phyloP scores from a whole-genome alignment of 1,284 basidiomycete genomes.

The Cryptococcus sp. region DNA sequence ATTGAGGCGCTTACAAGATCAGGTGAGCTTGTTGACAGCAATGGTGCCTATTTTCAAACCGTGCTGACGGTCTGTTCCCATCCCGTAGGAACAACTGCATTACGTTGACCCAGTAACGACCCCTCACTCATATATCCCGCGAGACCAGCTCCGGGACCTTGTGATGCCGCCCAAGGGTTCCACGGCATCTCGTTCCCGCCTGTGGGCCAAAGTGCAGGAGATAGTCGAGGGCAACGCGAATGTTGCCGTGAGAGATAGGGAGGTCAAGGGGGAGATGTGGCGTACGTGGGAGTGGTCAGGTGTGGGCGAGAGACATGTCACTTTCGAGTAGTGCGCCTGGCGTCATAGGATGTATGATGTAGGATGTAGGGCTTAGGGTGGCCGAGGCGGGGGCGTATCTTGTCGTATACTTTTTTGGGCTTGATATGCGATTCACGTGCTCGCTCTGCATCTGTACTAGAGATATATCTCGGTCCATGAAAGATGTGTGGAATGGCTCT shows the following conservation, averaged over 20 bases:
- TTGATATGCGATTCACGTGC: too few relatives aligned
- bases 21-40: slow-evolving; percentile 49
- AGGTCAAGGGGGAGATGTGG: slow-evolving; percentile 72
- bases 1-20: slow-evolving; percentile 78
- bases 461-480: too few relatives aligned
- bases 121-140: slow-evolving; percentile 79
- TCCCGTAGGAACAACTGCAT: slow-evolving; percentile 67
- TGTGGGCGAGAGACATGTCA: slow-evolving; percentile 33
- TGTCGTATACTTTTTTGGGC: too few relatives aligned
- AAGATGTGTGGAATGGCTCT: too few relatives aligned
- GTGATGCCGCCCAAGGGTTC: slow-evolving; percentile 81
- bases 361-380: too few relatives aligned
- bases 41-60: not conserved
- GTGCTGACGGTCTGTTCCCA: slow-evolving; percentile 4
- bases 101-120: slow-evolving; percentile 78
- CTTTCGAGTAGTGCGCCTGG: slow-evolving; percentile 20
- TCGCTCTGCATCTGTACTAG: too few relatives aligned
- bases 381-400: too few relatives aligned
- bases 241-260: slow-evolving; percentile 83
- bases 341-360: too few relatives aligned
- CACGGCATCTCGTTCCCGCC: slow-evolving; percentile 63
- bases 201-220: slow-evolving; percentile 86
- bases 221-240: slow-evolving; percentile 94
- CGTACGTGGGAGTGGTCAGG: slow-evolving; percentile 60
- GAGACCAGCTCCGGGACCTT: slow-evolving; percentile 86